phyloP scores from a whole-genome alignment of 1,139 yeast species.

The Meyerozyma guilliermondii region DNA sequence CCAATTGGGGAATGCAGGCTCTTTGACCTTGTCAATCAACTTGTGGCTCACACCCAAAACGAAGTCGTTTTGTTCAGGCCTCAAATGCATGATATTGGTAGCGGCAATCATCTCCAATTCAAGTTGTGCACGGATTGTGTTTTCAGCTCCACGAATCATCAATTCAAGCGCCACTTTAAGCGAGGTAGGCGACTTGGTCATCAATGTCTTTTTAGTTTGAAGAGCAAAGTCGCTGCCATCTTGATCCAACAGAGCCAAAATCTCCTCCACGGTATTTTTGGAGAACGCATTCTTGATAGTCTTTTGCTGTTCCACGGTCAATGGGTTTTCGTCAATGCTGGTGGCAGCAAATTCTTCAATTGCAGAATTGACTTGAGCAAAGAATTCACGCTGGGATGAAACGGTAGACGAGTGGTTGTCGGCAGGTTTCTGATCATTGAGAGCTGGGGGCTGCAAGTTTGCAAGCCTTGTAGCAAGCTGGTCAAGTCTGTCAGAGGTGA shows the following conservation, averaged over 20 bases:
- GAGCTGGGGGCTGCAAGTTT: constrained; percentile 43
- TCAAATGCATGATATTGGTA: constrained; percentile 59
- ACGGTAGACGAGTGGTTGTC: constrained; percentile 22
- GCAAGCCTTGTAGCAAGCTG: constrained; percentile 63
- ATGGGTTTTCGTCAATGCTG: constrained; percentile 60
- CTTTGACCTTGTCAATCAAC: constrained; percentile 59
- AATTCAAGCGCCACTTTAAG: constrained; percentile 69
- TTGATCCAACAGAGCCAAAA: constrained; percentile 50
- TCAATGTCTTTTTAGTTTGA: constrained; percentile 50
- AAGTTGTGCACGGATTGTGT: constrained; percentile 62
- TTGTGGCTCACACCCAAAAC: constrained; percentile 74
- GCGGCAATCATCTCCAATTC: constrained; percentile 75
- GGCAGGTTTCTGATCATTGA: constrained; percentile 22
- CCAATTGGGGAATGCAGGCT: constrained; percentile 50
- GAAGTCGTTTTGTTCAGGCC: constrained; percentile 57
- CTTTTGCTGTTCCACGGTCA: constrained; percentile 49
- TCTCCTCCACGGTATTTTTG: constrained; percentile 52
- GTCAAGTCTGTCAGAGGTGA: constrained; percentile 59
- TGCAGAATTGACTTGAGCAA: constrained; percentile 59
- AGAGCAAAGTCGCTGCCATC: constrained; percentile 68
- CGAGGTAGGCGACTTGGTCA: constrained; percentile 69
- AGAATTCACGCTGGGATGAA: constrained; percentile 35
- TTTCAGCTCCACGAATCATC: constrained; percentile 55
- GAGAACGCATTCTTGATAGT: constrained; percentile 69
- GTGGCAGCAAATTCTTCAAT: constrained; percentile 72